Evolutionary conservation across 2,329 filamentous ascomycete genomes (phyloP), one percentile per base, ranked within the genome.

Genomic region (Colletotrichum australisinense): DNA sequence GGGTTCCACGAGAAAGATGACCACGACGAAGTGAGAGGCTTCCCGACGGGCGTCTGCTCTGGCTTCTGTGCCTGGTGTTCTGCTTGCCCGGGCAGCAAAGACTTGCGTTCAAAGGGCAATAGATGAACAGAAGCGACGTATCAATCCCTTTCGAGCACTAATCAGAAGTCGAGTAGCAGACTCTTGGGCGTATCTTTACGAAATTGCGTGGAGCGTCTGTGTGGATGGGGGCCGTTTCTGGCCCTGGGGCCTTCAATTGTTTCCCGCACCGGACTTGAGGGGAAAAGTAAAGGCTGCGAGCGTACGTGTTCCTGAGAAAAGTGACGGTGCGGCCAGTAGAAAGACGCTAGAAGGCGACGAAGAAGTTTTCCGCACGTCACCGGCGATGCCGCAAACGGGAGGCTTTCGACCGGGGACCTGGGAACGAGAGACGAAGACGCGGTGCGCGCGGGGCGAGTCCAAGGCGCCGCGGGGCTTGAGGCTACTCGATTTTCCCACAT

Each of bases 331-430:
- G 12, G 32, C 24, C 56, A 46, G 32, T 24, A 65, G 70, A 70
- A 70, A 26, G 53, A 32, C 60, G 67, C 67, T 73, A 73, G 70
- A 73, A 73, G 70, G 60, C 70, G 35, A 65, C 69, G 63, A 66
- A 66, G 67, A 73, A 73, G 70, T n/a, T 65, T 70, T 38, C 67
- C 70, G 67, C 26, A 65, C 70, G 67, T 73, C 70, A 73, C 70
- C 67, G 46, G 55, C 67, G 59, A 73, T 62, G 67, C 70, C 67
- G 70, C 70, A 73, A 70, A 70, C 70, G 67, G 70, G 67, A 65
- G 66, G 59, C 70, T 64, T 55, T n/a, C 56, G 60, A 49, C 32
- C 32, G 26, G 32, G 22, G 42, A 60, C 46, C 26, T 57, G 22
- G 53, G 49, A 59, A 19, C 7, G 42, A 24, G 52, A 64, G 46